phyloP scores from a whole-genome alignment of 2,329 filamentous ascomycete species.

The Bisporella sp. region DNA sequence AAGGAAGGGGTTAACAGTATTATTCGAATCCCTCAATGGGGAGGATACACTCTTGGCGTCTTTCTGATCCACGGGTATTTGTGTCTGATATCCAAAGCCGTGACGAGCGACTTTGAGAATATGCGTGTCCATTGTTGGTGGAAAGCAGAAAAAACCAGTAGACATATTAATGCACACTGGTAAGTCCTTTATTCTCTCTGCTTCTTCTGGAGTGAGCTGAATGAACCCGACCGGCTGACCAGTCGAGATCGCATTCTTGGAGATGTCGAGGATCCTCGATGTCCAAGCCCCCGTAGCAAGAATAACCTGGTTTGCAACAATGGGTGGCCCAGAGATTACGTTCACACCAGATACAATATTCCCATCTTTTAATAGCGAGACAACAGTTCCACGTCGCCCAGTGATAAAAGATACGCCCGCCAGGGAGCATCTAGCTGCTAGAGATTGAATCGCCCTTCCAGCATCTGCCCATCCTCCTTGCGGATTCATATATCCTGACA shows the following conservation, averaged over 20 bases:
- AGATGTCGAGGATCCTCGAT: constrained; percentile 66
- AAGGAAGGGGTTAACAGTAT: constrained; percentile 9
- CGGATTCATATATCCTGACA: constrained; percentile 42
- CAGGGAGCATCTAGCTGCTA: constrained; percentile 30
- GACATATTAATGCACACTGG: constrained; percentile 70
- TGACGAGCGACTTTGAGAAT: constrained; percentile 55
- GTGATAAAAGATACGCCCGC: constrained; percentile 31
- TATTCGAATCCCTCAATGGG: too few species aligned
- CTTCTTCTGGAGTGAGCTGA: constrained; percentile 66
- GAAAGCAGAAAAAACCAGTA: constrained; percentile 68
- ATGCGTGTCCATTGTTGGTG: constrained; percentile 41
- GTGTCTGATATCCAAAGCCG: constrained; percentile 49
- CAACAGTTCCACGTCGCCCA: constrained; percentile 41
- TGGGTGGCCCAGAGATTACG: constrained; percentile 39
- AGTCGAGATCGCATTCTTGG: constrained; percentile 70
- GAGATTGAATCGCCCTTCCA: constrained; percentile 59
- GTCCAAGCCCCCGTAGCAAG: constrained; percentile 88
- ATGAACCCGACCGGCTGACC: constrained; percentile 79
- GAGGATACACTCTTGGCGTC: too few species aligned
- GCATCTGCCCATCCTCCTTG: constrained; percentile 78
- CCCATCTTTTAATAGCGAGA: constrained; percentile 11
- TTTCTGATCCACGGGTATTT: constrained; percentile 14
- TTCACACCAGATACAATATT: constrained; percentile 47
- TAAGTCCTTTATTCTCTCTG: constrained; percentile 53
- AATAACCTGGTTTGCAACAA: constrained; percentile 66